A percentile compares a stretch with the other conserved stretches of the same genome.
These are phyloP conservation scores for Pseudogymnoascus sp. DNA, from an alignment of 2,329 filamentous ascomycete species.

Conservation along the genomic window DNA sequence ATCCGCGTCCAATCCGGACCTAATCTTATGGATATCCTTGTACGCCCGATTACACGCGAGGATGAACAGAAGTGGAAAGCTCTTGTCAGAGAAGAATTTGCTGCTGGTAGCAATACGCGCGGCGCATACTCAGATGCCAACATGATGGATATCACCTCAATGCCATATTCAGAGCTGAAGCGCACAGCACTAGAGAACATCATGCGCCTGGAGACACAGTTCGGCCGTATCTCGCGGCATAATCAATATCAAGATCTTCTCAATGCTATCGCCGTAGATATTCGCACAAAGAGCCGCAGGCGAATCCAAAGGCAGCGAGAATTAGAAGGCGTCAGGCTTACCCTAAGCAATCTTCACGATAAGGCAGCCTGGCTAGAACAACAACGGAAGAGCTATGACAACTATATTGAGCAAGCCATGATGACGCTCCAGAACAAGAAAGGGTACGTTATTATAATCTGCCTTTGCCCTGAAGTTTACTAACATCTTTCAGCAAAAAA, in stretches of 20 bases:
- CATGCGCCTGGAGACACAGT: constrained; percentile 68
- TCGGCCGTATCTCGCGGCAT: constrained; percentile 74
- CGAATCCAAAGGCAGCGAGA: constrained; percentile 87
- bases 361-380: constrained; percentile 90
- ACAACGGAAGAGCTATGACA: constrained; percentile 94
- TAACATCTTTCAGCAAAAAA: constrained; percentile 56
- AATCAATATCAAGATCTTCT: constrained; percentile 98
- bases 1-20: constrained; percentile 89
- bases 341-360: constrained; percentile 66
- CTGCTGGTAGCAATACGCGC: constrained; percentile 57
- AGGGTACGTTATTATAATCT: constrained; percentile 46
- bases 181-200: constrained; percentile 90
- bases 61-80: constrained; percentile 84
- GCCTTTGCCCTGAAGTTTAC: neutral
- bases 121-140: constrained; percentile 87
- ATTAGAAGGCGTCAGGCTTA: constrained; percentile 73
- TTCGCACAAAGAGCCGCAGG: constrained; percentile 90
- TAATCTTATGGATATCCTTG: constrained; percentile 90
- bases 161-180: constrained; percentile 90
- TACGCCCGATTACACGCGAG: constrained; percentile 78
- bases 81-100: constrained; percentile 75
- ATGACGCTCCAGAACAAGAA: constrained; percentile 94
- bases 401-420: constrained; percentile 99
- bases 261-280: constrained; percentile 93
- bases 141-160: constrained; percentile 79